Conservation (phyloP, 345 rosid species). For the Bruguiera gymnorhiza region DNA sequence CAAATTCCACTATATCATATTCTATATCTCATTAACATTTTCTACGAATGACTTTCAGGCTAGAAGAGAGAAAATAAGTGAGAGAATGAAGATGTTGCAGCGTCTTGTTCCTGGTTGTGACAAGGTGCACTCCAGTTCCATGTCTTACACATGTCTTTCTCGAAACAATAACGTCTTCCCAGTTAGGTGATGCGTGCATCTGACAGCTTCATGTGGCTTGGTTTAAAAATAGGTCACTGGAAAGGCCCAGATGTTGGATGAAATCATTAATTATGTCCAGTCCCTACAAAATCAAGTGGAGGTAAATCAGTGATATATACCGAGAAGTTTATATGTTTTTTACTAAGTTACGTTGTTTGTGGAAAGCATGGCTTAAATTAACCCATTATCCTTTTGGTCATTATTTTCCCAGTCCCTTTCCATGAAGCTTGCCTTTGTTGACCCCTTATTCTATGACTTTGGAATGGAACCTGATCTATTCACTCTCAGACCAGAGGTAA, state of each 20-base stretch:
- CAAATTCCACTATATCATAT: no score
- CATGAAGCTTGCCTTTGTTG: conserved; percentile 64
- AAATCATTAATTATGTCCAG: conserved; percentile 72
- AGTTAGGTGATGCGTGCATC: background rate
- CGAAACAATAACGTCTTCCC: background rate
- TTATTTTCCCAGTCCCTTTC: conserved; percentile 50
- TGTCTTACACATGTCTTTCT: conserved; percentile 12
- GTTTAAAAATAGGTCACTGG: conserved; percentile 55
- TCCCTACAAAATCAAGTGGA: conserved; percentile 70
- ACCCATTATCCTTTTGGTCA: background rate
- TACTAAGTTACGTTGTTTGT: background rate
- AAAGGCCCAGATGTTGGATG: conserved; percentile 82
- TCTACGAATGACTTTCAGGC: conserved; percentile 36
- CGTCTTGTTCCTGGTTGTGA: conserved; percentile 75
- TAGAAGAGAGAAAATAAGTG: conserved; percentile 75
- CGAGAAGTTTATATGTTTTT: background rate
- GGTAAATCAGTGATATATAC: conserved; percentile 26
- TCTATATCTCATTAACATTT: background rate
- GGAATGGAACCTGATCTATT: conserved; percentile 48
- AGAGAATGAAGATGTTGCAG: conserved; percentile 61
- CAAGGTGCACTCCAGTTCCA: conserved; percentile 40
- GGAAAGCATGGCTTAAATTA: background rate
- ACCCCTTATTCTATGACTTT: conserved; percentile 58
- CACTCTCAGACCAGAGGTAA: conserved; percentile 51
- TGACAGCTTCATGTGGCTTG: conserved; percentile 38